A percentile compares a stretch with the other conserved stretches of the same genome.
These are phyloP conservation scores for Penicillium longicatenatum DNA, from an alignment of 495 filamentous ascomycete species.

Conservation along the genomic window DNA sequence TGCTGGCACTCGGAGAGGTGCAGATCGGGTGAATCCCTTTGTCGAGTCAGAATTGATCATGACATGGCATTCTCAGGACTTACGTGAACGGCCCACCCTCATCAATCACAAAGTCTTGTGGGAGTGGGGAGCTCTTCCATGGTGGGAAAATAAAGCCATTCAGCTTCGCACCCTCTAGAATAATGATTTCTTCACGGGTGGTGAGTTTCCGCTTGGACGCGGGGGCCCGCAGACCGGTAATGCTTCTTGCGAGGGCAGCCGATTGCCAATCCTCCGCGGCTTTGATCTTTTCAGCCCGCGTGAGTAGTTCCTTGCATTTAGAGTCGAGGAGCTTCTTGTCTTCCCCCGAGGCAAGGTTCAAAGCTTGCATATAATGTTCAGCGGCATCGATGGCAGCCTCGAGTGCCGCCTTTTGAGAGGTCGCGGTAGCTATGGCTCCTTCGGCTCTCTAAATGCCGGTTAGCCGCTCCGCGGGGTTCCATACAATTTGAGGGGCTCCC, in stretches of 20 bases:
- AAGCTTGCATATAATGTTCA: conserved; percentile 76
- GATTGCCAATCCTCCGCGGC: conserved; percentile 36
- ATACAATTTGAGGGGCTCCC: background rate
- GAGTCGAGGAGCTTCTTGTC: conserved; percentile 61
- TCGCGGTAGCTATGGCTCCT: conserved; percentile 51
- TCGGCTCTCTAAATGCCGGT: conserved; percentile 59
- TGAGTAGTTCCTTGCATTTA: conserved; percentile 68
- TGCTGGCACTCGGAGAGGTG: conserved; percentile 71
- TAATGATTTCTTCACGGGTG: conserved; percentile 73
- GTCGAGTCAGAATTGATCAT: conserved; percentile 25
- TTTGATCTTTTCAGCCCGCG: conserved; percentile 75
- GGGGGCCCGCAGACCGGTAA: conserved; percentile 30
- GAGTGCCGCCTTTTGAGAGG: conserved; percentile 67
- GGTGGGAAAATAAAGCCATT: conserved; percentile 81
- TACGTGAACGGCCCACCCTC: conserved; percentile 53
- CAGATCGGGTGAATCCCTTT: conserved; percentile 68
- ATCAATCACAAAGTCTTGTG: conserved; percentile 49
- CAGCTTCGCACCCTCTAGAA: conserved; percentile 74
- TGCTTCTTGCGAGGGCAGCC: conserved; percentile 23
- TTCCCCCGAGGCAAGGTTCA: conserved; percentile 50
- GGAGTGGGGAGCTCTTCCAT: conserved; percentile 65
- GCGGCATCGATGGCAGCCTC: conserved; percentile 70
- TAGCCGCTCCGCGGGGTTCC: conserved; percentile 11
- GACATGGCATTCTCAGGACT: conserved; percentile 20
- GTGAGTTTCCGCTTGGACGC: conserved; percentile 62